A percentile compares a stretch with the other conserved stretches of the same genome.
Evolutionary conservation across 352 stramenopile species (phyloP).

Genomic region (Pythium utonaiense): DNA sequence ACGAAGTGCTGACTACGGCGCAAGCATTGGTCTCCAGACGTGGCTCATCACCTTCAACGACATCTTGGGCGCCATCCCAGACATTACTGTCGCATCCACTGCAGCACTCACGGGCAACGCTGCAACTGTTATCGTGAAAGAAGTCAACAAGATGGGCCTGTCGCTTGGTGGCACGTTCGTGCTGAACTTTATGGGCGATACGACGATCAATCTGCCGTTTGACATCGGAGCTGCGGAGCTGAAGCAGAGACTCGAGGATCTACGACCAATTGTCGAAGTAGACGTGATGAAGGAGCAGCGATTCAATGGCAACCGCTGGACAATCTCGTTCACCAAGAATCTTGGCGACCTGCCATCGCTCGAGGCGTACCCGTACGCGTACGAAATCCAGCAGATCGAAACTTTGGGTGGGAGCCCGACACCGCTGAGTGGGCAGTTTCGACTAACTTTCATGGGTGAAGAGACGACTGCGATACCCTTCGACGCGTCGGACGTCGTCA

Average conservation of each 20-base stretch:
- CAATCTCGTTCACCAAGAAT: conserved; percentile 94
- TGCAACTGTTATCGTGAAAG: conserved; percentile 55
- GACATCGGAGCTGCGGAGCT: conserved; percentile 82
- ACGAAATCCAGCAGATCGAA: conserved; percentile 92
- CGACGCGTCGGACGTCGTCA: conserved; percentile 76
- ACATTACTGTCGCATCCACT: conserved; percentile 66
- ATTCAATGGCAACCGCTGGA: conserved; percentile 90
- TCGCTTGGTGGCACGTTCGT: conserved; percentile 91
- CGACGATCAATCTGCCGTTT: conserved; percentile 90
- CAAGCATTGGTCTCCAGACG: conserved; percentile 41
- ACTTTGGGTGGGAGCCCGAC: conserved; percentile 91
- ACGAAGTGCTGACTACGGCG: conserved; percentile 46
- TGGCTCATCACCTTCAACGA: conserved; percentile 92
- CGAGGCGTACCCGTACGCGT: conserved; percentile 82
- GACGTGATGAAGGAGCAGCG: conserved; percentile 69
- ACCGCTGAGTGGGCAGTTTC: conserved; percentile 90
- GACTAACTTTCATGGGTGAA: conserved; percentile 77
- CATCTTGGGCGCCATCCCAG: conserved; percentile 87
- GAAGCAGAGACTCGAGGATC: conserved; percentile 84
- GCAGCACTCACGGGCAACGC: conserved; percentile 52
- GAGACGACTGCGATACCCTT: conserved; percentile 74
- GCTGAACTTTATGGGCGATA: conserved; percentile 89
- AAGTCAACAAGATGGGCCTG: conserved; percentile 70
- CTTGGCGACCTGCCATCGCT: conserved; percentile 93
- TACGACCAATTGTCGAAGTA: conserved; percentile 53